Conservation (phyloP, 176 grass and related monocot species). For the Miscanthus lutarioriparius region DNA sequence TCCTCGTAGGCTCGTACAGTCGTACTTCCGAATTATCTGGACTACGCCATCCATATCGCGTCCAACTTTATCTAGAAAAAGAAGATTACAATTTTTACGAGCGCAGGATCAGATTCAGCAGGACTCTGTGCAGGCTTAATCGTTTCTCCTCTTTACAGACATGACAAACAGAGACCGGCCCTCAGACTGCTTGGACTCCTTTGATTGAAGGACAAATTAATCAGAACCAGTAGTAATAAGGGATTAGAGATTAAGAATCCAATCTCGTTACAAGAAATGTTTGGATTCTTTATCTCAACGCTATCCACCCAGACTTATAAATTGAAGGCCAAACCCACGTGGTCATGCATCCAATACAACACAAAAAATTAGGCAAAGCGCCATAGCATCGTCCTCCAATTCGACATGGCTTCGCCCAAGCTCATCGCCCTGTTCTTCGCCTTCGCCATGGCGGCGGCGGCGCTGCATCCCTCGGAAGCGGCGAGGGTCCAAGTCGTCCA, state of each 20-base stretch:
- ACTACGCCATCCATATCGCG: neutral
- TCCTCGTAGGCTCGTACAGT: neutral
- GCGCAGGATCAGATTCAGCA: neutral
- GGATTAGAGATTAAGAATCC: neutral
- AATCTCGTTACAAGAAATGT: neutral
- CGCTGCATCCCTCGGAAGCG: neutral
- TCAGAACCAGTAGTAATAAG: neutral
- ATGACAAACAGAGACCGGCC: neutral
- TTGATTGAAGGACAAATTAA: neutral
- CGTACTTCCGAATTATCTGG: neutral
- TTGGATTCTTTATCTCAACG: neutral
- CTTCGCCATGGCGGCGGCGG: constrained; percentile 11
- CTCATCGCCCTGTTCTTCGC: neutral
- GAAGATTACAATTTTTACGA: neutral
- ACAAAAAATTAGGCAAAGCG: neutral
- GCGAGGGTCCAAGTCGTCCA: neutral
- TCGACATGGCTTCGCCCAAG: constrained; percentile 8
- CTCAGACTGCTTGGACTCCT: neutral
- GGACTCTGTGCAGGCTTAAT: neutral
- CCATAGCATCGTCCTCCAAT: neutral
- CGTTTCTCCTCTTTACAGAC: neutral
- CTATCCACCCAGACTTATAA: neutral
- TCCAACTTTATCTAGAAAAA: neutral
- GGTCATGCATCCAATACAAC: neutral
- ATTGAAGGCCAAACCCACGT: neutral